Conservation (phyloP, 176 grass and related monocot genomes). For the Pontederia crassipes region DNA sequence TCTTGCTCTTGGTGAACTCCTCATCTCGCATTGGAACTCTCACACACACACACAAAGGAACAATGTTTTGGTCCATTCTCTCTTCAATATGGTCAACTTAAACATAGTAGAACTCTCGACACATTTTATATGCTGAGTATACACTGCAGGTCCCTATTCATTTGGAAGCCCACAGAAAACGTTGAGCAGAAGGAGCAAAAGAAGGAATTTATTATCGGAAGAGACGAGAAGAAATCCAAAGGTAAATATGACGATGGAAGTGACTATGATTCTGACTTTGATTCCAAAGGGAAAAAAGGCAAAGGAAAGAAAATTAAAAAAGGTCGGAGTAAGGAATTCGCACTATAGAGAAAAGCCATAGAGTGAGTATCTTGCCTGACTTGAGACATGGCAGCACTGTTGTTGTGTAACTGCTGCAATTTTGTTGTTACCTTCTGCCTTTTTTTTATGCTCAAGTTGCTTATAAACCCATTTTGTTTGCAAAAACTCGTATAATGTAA, state of each 20-base stretch:
- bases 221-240: constrained; percentile 39
- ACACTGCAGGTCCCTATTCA: constrained; percentile 61
- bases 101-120: not conserved
- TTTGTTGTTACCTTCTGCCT: too few species aligned
- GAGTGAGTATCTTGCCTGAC: too few species aligned
- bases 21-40: too few species aligned
- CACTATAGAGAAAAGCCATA: too few species aligned
- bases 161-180: constrained; percentile 63
- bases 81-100: not conserved
- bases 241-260: constrained; percentile 36
- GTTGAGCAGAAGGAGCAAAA: constrained; percentile 28
- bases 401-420: too few species aligned
- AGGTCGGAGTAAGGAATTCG: too few species aligned
- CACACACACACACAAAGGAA: too few species aligned
- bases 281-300: constrained; percentile 39
- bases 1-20: too few species aligned
- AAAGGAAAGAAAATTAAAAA: constrained; percentile 34
- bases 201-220: constrained; percentile 61
- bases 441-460: too few species aligned
- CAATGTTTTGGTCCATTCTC: not conserved
- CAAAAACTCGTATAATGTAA: too few species aligned
- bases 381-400: too few species aligned
- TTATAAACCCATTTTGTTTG: too few species aligned
- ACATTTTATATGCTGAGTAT: not conserved
- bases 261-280: constrained; percentile 35